phyloP scores from a whole-genome alignment of 805 yeast species.

The Priceomyces carsonii region DNA sequence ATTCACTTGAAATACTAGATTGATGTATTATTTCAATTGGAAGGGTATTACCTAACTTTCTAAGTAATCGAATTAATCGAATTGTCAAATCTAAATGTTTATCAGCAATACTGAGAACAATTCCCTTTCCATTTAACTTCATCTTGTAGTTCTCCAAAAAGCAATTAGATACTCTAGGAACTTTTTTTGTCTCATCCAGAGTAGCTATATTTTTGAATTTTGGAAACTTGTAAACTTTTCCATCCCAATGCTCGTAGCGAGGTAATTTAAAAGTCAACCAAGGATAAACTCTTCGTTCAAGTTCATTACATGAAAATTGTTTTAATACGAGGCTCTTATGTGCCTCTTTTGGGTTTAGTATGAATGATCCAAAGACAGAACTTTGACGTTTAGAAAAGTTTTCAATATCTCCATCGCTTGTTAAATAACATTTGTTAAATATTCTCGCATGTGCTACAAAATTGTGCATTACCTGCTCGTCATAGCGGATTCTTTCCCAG shows the following conservation, averaged over 20 bases:
- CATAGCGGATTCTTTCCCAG: conserved; percentile 16
- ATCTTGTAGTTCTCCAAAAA: conserved; percentile 13
- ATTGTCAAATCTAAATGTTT: conserved; percentile 21
- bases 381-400: conserved; percentile 4
- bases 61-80: conserved; percentile 26
- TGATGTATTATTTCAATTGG: conserved; percentile 35
- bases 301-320: conserved; percentile 7
- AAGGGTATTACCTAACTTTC: conserved; percentile 26
- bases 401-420: not conserved
- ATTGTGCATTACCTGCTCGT: conserved; percentile 25
- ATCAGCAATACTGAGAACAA: conserved; percentile 33
- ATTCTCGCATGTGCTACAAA: conserved; percentile 23
- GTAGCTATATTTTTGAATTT: not conserved
- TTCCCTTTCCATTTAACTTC: conserved; percentile 30
- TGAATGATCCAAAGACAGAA: not conserved
- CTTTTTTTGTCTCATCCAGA: not conserved
- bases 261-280: conserved; percentile 26
- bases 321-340: not conserved
- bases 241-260: conserved; percentile 7
- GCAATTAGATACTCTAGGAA: not conserved
- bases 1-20: conserved; percentile 24
- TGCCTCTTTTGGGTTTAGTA: not conserved
- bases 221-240: conserved; percentile 5
- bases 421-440: conserved; percentile 23
- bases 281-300: conserved; percentile 20